Evolutionary conservation across 225 moss, liverwort and hornwort species (phyloP).

Genomic region (Bryum argenteum): DNA sequence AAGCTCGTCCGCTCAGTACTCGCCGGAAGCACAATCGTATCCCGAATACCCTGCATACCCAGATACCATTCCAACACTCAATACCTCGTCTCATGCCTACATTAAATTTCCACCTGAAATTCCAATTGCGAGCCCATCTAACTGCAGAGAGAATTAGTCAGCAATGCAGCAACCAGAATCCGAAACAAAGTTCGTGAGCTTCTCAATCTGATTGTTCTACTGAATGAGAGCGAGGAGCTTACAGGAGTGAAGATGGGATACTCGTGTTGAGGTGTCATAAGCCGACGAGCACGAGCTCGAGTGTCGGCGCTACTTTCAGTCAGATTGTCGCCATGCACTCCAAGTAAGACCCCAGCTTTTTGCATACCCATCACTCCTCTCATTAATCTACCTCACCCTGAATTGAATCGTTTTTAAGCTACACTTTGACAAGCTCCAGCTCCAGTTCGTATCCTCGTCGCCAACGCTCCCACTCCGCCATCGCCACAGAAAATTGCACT

Average conservation of each 20-base stretch:
- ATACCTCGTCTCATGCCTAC: not conserved
- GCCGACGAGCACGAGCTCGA: conserved; percentile 36
- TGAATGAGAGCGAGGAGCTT: conserved; percentile 28
- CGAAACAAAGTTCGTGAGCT: not conserved
- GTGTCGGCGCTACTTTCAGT: conserved; percentile 25
- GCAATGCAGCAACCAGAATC: not conserved
- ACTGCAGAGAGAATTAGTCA: conserved; percentile 7
- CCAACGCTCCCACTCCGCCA: no score
- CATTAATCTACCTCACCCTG: not conserved
- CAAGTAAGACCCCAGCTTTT: conserved; percentile 36
- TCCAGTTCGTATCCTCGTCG: not conserved
- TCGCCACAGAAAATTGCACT: no score
- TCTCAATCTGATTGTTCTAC: not conserved
- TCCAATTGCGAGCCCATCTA: conserved; percentile 5
- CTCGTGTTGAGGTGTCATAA: conserved; percentile 42
- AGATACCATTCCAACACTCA: not conserved
- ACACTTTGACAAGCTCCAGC: not conserved
- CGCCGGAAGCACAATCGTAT: conserved; percentile 16
- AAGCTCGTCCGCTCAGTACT: conserved; percentile 36
- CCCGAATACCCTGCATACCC: conserved; percentile 31
- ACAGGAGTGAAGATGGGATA: conserved; percentile 66
- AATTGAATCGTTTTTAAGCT: no score
- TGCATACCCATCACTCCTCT: conserved; percentile 37
- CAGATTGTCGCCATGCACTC: conserved; percentile 36
- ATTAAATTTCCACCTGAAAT: conserved; percentile 1